Evolutionary conservation across 345 rosid genomes (phyloP).

Genomic region (Syzygium grande): DNA sequence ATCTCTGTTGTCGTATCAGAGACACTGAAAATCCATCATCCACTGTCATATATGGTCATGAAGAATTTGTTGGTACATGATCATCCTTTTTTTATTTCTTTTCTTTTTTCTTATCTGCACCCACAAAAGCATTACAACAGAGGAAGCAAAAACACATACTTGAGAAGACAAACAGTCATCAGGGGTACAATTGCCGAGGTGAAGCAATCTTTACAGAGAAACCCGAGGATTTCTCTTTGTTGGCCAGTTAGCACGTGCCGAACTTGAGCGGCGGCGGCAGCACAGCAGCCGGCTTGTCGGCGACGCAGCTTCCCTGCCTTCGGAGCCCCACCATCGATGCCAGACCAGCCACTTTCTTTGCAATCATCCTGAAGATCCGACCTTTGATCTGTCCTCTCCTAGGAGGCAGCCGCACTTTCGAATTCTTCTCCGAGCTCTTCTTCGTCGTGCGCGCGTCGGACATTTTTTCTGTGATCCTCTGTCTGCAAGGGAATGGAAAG

Average conservation of each 20-base stretch:
- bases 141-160: not conserved
- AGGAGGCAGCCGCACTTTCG: not conserved
- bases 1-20: not conserved
- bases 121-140: not conserved
- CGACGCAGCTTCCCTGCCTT: not conserved
- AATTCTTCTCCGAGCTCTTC: not conserved
- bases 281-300: rapidly evolving
- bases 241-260: not conserved
- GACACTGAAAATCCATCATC: not conserved
- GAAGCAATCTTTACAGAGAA: not conserved
- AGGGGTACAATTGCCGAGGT: not conserved
- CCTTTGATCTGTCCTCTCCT: not conserved
- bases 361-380: not conserved
- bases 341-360: not conserved
- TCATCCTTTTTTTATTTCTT: rapidly evolving
- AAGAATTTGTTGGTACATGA: not conserved
- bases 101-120: not conserved
- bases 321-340: not conserved
- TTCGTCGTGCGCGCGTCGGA: not conserved
- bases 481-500: not conserved
- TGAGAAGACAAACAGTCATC: not conserved
- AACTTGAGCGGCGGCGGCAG: not conserved
- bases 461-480: not conserved
- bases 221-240: not conserved
- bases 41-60: not conserved